Evolutionary conservation across 176 grass and related monocot species (phyloP).

Genomic region (Lolium perenne): DNA sequence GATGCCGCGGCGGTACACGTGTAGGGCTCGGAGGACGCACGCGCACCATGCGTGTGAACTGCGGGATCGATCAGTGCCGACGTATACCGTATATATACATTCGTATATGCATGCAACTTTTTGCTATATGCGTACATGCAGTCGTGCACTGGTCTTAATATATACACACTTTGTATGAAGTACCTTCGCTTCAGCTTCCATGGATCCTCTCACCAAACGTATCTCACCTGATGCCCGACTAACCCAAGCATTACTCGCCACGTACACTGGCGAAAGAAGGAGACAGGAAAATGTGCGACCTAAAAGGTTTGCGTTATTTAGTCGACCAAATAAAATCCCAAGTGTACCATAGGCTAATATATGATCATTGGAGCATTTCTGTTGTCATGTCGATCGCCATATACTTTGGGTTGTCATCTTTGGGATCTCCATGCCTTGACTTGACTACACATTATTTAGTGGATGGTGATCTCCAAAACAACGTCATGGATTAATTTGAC

Average conservation of each 20-base stretch:
- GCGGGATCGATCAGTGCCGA: no score
- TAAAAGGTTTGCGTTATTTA: neutral
- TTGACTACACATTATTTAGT: neutral
- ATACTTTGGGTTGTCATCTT: neutral
- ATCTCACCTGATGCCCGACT: neutral
- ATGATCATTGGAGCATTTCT: neutral
- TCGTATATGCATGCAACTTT: no score
- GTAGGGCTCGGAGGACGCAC: no score
- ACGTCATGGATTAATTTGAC: neutral
- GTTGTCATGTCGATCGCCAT: neutral
- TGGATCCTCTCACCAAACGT: neutral
- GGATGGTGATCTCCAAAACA: neutral
- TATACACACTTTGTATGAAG: neutral
- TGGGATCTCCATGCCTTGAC: neutral
- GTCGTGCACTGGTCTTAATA: no score
- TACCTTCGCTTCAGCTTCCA: neutral
- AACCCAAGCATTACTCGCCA: neutral
- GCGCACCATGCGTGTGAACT: no score
- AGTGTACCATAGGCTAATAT: neutral
- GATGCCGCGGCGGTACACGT: neutral
- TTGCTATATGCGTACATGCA: no score
- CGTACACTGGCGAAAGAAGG: neutral
- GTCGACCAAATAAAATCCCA: neutral
- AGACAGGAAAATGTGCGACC: neutral
- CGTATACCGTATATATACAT: no score